Percentiles rank a stretch among this genome's conserved stretches.
These are phyloP conservation scores for Solanum lignicaule DNA, from an alignment of 257 asterid genomes.

Conservation along the genomic window DNA sequence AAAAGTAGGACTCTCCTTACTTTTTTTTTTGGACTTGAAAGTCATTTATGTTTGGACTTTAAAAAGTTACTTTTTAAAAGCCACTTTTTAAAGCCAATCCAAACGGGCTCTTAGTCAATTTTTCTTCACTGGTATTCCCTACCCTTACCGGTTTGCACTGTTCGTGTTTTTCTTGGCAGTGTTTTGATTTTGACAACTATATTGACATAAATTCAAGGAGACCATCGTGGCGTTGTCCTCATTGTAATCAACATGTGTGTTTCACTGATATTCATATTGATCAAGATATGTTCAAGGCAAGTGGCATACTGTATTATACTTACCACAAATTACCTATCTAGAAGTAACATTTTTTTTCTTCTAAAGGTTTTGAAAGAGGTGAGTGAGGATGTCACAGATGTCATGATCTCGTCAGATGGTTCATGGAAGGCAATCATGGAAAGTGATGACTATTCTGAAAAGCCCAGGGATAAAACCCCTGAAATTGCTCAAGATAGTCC, in stretches of 20 bases:
- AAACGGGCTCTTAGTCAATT: neutral
- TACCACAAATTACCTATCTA: neutral
- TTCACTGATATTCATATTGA: conserved; percentile 83
- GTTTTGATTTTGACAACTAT: conserved; percentile 80
- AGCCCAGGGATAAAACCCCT: conserved; percentile 22
- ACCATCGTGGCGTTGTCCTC: conserved; percentile 97
- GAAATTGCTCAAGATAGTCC: conserved; percentile 12
- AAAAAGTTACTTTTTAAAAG: neutral
- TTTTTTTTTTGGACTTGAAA: no score
- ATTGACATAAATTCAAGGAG: conserved; percentile 67
- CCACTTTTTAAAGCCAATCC: neutral
- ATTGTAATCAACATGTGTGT: conserved; percentile 69
- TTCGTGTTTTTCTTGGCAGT: conserved; percentile 25
- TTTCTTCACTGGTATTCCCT: neutral
- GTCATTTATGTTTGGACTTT: neutral
- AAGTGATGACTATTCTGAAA: conserved; percentile 31
- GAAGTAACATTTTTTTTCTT: conserved; percentile 3
- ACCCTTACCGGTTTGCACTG: neutral
- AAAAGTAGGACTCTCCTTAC: neutral
- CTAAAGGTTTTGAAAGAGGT: conserved; percentile 65
- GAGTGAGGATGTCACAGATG: conserved; percentile 37
- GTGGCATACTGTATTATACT: conserved; percentile 15
- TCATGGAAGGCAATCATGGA: conserved; percentile 60
- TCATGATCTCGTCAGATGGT: conserved; percentile 64
- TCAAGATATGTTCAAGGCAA: conserved; percentile 73